These are phyloP conservation scores for Dactylellina haptotyla DNA, from an alignment of 2,329 filamentous ascomycete genomes.

Conservation along the genomic window DNA sequence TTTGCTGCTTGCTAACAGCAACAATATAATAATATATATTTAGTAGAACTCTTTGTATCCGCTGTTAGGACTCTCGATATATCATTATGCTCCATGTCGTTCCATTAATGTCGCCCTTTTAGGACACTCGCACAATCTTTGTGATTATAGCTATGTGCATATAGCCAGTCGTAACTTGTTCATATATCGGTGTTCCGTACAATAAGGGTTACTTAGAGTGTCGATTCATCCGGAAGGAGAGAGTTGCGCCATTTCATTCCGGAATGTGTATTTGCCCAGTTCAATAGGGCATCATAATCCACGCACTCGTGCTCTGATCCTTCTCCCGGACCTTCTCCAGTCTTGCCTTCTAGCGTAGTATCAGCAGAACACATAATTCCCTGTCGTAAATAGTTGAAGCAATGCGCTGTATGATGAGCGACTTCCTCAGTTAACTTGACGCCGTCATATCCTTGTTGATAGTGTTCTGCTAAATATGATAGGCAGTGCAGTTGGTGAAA, in stretches of 20 bases:
- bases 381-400: conserved; percentile 62
- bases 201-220: no score
- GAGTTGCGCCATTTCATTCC: conserved; percentile 59
- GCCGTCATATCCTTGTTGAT: conserved; percentile 60
- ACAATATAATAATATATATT: no score
- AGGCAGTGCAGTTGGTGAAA: conserved; percentile 63
- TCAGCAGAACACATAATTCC: conserved; percentile 62
- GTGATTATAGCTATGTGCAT: no score
- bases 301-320: conserved; percentile 61
- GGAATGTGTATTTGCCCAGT: conserved; percentile 60
- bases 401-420: conserved; percentile 61
- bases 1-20: no score
- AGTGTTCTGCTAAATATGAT: conserved; percentile 61
- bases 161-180: no score
- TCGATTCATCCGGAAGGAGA: conserved; percentile 37
- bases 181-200: no score
- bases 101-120: no score
- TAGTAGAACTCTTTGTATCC: no score
- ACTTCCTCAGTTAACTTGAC: conserved; percentile 60
- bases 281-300: conserved; percentile 61
- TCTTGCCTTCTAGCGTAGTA: conserved; percentile 61
- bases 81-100: no score
- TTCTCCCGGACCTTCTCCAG: conserved; percentile 61
- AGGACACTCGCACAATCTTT: no score
- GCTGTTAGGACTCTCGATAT: no score